phyloP scores from a whole-genome alignment of 345 rosid species.

The Eucalyptus pumila region DNA sequence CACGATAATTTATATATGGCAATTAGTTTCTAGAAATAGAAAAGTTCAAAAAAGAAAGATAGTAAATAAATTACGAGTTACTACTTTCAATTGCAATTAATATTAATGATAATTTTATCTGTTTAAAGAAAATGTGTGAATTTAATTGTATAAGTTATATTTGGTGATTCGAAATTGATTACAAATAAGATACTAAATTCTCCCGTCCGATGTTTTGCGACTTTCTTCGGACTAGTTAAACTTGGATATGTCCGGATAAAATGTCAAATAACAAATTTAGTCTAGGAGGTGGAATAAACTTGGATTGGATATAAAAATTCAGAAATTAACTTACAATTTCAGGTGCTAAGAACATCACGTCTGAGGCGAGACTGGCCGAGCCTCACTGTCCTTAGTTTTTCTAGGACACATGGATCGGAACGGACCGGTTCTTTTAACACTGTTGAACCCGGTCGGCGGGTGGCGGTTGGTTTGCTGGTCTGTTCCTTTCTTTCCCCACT shows the following conservation, averaged over 20 bases:
- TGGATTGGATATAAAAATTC: neutral
- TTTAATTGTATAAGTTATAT: neutral
- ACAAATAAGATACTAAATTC: rapidly evolving
- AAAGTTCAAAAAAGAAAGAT: neutral
- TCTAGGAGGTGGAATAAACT: neutral
- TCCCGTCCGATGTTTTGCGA: neutral
- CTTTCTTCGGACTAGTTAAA: rapidly evolving
- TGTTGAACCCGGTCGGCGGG: neutral
- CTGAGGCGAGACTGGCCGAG: neutral
- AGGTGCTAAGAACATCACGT: neutral
- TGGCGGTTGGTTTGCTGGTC: neutral
- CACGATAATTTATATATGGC: neutral
- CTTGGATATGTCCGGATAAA: rapidly evolving
- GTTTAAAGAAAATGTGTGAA: neutral
- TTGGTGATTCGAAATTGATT: rapidly evolving
- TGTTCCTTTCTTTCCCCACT: neutral
- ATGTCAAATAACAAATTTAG: neutral
- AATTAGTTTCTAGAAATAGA: neutral
- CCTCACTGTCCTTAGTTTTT: neutral
- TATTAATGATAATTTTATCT: neutral
- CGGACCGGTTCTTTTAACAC: neutral
- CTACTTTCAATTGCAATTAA: neutral
- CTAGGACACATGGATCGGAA: neutral
- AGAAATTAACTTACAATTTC: too few relatives aligned
- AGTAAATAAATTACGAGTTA: neutral